phyloP scores from a whole-genome alignment of 495 filamentous ascomycete species.

The Xanthoparmelia taractica region DNA sequence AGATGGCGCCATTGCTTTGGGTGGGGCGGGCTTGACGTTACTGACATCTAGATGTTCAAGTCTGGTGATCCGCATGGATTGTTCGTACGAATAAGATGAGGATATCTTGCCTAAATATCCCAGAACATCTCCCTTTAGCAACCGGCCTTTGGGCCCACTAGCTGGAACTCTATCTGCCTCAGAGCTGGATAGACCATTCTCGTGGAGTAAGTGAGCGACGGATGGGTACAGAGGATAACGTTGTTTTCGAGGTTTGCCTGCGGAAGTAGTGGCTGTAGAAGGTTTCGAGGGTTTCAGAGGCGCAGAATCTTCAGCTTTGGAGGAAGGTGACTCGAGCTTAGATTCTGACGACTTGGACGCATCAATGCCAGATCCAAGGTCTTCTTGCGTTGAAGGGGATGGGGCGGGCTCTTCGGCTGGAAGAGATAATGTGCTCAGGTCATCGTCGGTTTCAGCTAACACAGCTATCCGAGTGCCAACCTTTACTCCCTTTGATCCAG shows the following conservation, averaged over 20 bases:
- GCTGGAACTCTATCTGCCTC: conserved; percentile 73
- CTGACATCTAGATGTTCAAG: conserved; percentile 81
- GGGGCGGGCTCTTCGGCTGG: conserved; percentile 50
- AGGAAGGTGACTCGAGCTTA: conserved; percentile 28
- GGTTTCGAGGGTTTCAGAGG: conserved; percentile 25
- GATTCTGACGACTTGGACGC: conserved; percentile 26
- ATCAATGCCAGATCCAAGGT: conserved; percentile 24
- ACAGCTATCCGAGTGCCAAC: conserved; percentile 71
- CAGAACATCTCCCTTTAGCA: conserved; percentile 93
- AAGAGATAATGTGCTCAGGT: conserved; percentile 58
- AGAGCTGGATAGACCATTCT: conserved; percentile 62
- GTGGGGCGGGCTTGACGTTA: conserved; percentile 80
- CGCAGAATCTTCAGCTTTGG: conserved; percentile 28
- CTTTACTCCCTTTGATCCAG: conserved; percentile 61
- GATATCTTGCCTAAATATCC: conserved; percentile 76
- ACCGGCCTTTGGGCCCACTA: conserved; percentile 78
- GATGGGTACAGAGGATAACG: conserved; percentile 81
- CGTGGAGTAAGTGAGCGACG: conserved; percentile 69
- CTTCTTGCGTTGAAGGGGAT: conserved; percentile 32
- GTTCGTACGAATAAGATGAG: conserved; percentile 57
- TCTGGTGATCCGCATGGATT: conserved; percentile 61
- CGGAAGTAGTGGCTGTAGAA: conserved; percentile 35
- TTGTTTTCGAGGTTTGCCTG: conserved; percentile 53
- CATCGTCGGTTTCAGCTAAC: conserved; percentile 66
- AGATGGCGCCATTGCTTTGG: conserved; percentile 25